A percentile compares a stretch with the other conserved stretches of the same genome.
These are phyloP conservation scores for Phoenix dactylifera DNA, from an alignment of 176 grass and related monocot species.

Conservation along the genomic window DNA sequence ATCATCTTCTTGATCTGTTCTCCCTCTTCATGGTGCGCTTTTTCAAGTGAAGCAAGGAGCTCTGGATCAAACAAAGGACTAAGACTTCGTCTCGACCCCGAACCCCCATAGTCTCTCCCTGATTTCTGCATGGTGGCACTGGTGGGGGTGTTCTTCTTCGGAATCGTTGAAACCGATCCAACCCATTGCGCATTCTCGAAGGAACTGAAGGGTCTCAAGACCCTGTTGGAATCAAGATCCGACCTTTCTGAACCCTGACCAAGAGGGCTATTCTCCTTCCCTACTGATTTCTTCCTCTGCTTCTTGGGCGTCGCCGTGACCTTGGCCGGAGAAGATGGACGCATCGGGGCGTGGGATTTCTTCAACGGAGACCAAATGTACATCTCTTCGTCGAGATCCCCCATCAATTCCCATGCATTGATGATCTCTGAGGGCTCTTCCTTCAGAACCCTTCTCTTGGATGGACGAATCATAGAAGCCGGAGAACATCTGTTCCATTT, in stretches of 20 bases:
- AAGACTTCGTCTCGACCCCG: conserved; percentile 71
- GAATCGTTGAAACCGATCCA: conserved; percentile 14
- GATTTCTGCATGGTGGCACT: conserved; percentile 33
- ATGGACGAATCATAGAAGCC: conserved; percentile 31
- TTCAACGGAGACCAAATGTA: conserved; percentile 49
- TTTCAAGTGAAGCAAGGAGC: conserved; percentile 75
- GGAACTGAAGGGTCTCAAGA: conserved; percentile 63
- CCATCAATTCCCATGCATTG: conserved; percentile 92
- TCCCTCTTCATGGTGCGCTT: conserved; percentile 62
- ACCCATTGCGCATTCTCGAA: conserved; percentile 63
- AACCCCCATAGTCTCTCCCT: conserved; percentile 23
- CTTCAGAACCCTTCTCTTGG: conserved; percentile 29
- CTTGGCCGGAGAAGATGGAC: conserved; percentile 37
- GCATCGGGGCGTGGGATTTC: conserved; percentile 39
- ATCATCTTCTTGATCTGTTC: conserved; percentile 70
- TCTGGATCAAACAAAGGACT: conserved; percentile 92
- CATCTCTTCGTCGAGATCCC: conserved; percentile 50
- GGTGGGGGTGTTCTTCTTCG: conserved; percentile 47
- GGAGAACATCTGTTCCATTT: conserved; percentile 44
- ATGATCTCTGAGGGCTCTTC: conserved; percentile 68
- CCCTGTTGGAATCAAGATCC: conserved; percentile 30
- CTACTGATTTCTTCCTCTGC: conserved; percentile 23
- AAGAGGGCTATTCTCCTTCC: conserved; percentile 86
- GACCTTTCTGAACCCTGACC: conserved; percentile 37
- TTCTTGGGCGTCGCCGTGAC: conserved; percentile 44